A percentile compares a stretch with the other conserved stretches of the same genome.
Conservation (phyloP, 768 basidiomycete species). For the Russula abietina region DNA sequence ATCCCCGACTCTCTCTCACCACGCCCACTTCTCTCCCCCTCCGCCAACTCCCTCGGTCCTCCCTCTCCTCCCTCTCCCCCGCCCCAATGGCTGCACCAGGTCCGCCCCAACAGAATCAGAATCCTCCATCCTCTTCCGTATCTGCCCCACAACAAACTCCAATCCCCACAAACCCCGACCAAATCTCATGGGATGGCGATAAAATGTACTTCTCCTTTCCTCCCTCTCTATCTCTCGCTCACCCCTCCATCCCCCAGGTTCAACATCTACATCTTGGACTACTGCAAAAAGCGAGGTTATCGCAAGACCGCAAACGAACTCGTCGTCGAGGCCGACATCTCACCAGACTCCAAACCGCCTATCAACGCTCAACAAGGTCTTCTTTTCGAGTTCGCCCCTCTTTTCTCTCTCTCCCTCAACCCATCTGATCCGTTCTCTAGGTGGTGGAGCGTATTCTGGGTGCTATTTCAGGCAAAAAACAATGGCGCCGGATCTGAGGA, state of each 20-base stretch:
- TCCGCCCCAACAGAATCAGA: neutral
- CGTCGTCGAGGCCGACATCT: constrained; percentile 58
- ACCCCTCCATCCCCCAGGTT: constrained; percentile 46
- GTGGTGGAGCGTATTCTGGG: constrained; percentile 91
- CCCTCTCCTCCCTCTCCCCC: neutral
- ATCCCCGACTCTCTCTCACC: constrained; percentile 13
- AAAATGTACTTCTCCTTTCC: constrained; percentile 49
- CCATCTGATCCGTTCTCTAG: constrained; percentile 34
- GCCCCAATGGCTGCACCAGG: neutral
- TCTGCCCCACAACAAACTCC: constrained; percentile 21
- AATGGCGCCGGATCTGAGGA: constrained; percentile 61
- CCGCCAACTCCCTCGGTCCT: neutral
- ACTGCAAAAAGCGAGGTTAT: constrained; percentile 75
- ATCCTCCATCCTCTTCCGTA: constrained; percentile 1
- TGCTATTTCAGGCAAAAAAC: constrained; percentile 75
- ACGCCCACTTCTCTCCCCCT: neutral
- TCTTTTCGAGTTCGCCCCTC: constrained; percentile 63
- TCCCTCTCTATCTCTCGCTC: constrained; percentile 2
- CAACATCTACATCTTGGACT: constrained; percentile 85
- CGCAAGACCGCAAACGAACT: constrained; percentile 66
- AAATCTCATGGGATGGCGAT: constrained; percentile 75
- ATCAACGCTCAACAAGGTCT: constrained; percentile 81
- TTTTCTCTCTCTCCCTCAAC: constrained; percentile 5
- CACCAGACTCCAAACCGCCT: constrained; percentile 58
- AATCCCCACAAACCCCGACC: constrained; percentile 18